phyloP scores from a whole-genome alignment of 176 grass and related monocot species.

The Aegilops speltoides region DNA sequence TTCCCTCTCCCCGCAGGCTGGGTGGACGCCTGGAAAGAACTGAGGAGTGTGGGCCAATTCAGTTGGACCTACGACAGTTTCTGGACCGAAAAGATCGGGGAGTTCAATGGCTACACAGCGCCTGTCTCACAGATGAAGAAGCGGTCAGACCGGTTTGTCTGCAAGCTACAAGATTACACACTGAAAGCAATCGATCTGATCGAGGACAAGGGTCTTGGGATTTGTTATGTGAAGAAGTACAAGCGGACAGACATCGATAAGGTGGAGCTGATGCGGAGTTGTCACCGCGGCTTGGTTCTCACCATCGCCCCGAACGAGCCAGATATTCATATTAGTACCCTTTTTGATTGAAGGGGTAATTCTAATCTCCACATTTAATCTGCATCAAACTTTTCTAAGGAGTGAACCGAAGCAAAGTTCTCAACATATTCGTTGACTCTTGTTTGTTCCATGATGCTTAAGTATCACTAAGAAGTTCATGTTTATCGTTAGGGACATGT shows the following conservation, averaged over 20 bases:
- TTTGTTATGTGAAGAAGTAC: rapidly evolving
- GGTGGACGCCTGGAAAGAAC: background rate
- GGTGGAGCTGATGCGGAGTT: background rate
- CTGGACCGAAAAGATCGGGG: background rate
- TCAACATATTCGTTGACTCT: no score
- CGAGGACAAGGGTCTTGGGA: background rate
- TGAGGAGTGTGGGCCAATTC: background rate
- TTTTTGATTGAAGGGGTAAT: no score
- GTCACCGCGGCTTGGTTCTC: conserved; percentile 30
- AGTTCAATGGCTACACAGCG: background rate
- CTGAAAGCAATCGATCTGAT: background rate
- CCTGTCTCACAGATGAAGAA: background rate
- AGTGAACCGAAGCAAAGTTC: no score
- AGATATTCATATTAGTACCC: no score
- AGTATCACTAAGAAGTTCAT: no score
- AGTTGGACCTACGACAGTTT: background rate
- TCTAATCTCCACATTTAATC: no score
- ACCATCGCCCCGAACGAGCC: conserved; percentile 18
- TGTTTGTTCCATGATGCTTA: no score
- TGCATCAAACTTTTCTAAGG: no score
- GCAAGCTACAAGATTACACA: conserved; percentile 35
- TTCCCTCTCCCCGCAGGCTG: conserved; percentile 8
- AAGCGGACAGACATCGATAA: background rate
- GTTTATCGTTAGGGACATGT: no score
- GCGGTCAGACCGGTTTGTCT: background rate